phyloP scores from a whole-genome alignment of 2,329 filamentous ascomycete genomes.

The Paracoccidioides lutzii region DNA sequence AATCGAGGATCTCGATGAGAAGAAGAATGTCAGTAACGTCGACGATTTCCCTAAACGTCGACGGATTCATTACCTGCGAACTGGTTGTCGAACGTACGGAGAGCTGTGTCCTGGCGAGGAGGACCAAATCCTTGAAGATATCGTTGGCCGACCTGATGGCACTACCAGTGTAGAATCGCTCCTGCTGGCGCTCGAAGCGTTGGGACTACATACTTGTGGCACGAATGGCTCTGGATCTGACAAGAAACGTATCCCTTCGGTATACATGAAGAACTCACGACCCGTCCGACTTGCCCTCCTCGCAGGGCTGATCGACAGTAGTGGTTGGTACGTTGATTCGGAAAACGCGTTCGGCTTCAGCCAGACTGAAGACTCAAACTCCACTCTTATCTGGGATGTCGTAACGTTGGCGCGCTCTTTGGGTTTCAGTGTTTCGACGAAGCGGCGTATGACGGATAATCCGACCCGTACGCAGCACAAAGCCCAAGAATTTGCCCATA shows the following conservation, averaged over 20 bases:
- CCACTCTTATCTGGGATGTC: slow-evolving; percentile 10
- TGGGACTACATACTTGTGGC: background rate
- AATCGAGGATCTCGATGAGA: background rate
- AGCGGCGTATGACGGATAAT: slow-evolving; percentile 1
- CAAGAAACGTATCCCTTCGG: slow-evolving; percentile 6
- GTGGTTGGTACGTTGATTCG: slow-evolving; percentile 8
- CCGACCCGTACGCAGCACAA: slow-evolving; percentile 1
- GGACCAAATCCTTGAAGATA: slow-evolving; percentile 7
- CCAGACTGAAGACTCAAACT: slow-evolving; percentile 6
- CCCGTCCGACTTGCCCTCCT: slow-evolving; percentile 8
- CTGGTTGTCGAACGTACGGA: slow-evolving; percentile 8
- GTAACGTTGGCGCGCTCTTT: slow-evolving; percentile 9
- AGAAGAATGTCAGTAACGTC: background rate
- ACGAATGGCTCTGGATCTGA: background rate
- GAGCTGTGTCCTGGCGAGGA: slow-evolving; percentile 7
- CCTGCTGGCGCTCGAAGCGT: slow-evolving; percentile 2
- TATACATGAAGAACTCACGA: slow-evolving; percentile 11
- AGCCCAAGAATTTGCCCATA: slow-evolving; percentile 10
- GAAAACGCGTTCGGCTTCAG: slow-evolving; percentile 10
- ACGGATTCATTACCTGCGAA: slow-evolving; percentile 4
- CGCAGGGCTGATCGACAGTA: slow-evolving; percentile 7
- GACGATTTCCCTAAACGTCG: background rate
- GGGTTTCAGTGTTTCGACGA: slow-evolving; percentile 8
- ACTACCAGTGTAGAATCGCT: slow-evolving; percentile 4
- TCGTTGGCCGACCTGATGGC: slow-evolving; percentile 2